A percentile compares a stretch with the other conserved stretches of the same genome.
Evolutionary conservation across 108 stramenopile species (phyloP).

Genomic region (Cyclostephanos tholiformis): DNA sequence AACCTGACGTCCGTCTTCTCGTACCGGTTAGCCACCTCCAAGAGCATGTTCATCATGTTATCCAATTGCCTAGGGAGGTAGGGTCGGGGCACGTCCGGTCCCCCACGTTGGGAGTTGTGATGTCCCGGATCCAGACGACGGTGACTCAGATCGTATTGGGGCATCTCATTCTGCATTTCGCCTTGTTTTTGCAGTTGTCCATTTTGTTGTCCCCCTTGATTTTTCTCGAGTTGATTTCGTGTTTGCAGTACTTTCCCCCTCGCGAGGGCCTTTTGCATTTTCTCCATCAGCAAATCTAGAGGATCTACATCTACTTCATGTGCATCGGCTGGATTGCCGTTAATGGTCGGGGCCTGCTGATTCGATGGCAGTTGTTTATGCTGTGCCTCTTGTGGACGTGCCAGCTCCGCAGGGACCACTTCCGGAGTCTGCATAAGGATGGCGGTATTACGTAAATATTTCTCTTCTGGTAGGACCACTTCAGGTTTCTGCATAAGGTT

Average conservation of each 20-base stretch:
- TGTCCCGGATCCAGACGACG: slow-evolving; percentile 54
- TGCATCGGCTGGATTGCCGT: not conserved
- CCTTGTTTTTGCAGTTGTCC: not conserved
- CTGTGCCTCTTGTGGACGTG: not conserved
- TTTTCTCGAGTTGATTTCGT: not conserved
- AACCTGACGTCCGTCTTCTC: slow-evolving; percentile 34
- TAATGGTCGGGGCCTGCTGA: too few relatives aligned
- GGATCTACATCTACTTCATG: not conserved
- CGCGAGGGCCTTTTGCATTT: not conserved
- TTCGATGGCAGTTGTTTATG: not conserved
- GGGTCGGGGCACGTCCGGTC: slow-evolving; percentile 51
- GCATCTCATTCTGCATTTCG: not conserved
- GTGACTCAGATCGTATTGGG: slow-evolving; percentile 1
- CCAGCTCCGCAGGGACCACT: not conserved
- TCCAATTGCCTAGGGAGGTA: slow-evolving; percentile 41
- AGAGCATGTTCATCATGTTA: slow-evolving; percentile 47
- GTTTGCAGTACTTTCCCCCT: not conserved
- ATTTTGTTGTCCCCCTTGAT: not conserved
- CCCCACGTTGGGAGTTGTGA: slow-evolving; percentile 52
- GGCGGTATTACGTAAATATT: not conserved
- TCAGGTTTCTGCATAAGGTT: not conserved
- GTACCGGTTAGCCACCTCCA: slow-evolving; percentile 35
- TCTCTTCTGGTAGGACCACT: too few relatives aligned
- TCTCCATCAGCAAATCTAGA: not conserved
- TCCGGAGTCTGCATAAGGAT: not conserved